Percentiles rank a stretch among this genome's conserved stretches.
Evolutionary conservation across 495 filamentous ascomycete genomes (phyloP).

Genomic region (Lophiostoma macrostomum): DNA sequence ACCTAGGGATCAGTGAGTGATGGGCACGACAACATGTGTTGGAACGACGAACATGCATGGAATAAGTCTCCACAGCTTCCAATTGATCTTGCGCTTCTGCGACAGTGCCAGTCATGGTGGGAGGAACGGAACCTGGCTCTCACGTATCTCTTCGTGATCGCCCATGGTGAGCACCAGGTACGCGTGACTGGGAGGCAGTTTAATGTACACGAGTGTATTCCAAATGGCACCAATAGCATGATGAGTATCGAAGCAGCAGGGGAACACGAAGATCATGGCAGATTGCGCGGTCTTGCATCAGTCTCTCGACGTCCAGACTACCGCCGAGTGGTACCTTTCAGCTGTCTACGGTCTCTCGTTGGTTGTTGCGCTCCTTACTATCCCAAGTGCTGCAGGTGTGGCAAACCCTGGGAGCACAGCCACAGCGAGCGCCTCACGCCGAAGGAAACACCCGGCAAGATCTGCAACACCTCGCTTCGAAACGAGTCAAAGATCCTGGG

Average conservation of each 20-base stretch:
- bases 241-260: not conserved
- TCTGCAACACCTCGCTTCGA: not conserved
- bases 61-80: constrained; percentile 25
- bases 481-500: not conserved
- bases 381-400: no score
- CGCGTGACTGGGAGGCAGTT: not conserved
- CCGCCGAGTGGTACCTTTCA: not conserved
- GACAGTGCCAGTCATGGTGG: not conserved
- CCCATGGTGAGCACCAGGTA: not conserved
- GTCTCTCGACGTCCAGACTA: not conserved
- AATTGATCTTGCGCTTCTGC: not conserved
- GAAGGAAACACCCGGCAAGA: no score
- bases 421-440: constrained; percentile 1
- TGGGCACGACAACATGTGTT: not conserved
- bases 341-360: not conserved
- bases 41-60: constrained; percentile 33
- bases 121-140: not conserved
- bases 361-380: constrained; percentile 4
- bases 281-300: constrained; percentile 4
- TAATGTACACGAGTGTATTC: not conserved
- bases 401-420: constrained; percentile 1
- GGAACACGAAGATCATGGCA: not conserved
- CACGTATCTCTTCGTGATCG: not conserved
- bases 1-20: constrained; percentile 36
- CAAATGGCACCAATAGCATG: constrained; percentile 7